These are phyloP conservation scores for Zygoascus bituminiphila DNA, from an alignment of 805 yeast genomes.

Conservation along the genomic window DNA sequence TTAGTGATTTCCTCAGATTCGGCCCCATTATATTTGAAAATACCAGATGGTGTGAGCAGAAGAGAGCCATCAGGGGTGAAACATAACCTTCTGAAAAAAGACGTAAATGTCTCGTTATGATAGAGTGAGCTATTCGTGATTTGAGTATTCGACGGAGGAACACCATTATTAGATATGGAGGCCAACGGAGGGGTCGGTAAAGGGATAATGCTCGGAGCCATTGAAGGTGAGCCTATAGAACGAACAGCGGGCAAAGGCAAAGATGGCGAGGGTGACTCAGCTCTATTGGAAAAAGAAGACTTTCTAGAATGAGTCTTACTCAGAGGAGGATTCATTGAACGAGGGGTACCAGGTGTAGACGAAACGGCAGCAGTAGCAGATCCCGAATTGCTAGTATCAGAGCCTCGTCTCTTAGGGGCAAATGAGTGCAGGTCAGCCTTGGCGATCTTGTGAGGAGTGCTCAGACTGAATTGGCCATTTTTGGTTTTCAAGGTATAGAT, in stretches of 20 bases:
- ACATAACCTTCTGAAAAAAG: constrained; percentile 78
- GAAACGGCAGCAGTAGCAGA: constrained; percentile 14
- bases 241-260: constrained; percentile 42
- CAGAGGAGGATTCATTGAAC: constrained; percentile 28
- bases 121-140: constrained; percentile 41
- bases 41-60: constrained; percentile 71
- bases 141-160: constrained; percentile 5
- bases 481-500: constrained; percentile 44
- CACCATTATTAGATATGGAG: background rate
- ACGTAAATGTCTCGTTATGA: constrained; percentile 80
- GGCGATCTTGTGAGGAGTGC: constrained; percentile 40
- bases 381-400: constrained; percentile 1
- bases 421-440: constrained; percentile 39
- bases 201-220: constrained; percentile 7
- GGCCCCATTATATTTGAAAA: constrained; percentile 34
- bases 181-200: background rate
- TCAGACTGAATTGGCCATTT: constrained; percentile 30
- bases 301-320: constrained; percentile 34
- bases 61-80: constrained; percentile 89
- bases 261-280: constrained; percentile 30
- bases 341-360: constrained; percentile 11
- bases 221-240: constrained; percentile 30
- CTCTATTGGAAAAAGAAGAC: constrained; percentile 33
- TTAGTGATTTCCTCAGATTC: constrained; percentile 42
- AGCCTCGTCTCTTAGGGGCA: background rate